phyloP scores from a whole-genome alignment of 2,329 filamentous ascomycete species.

The Coniochaeta ligniaria region DNA sequence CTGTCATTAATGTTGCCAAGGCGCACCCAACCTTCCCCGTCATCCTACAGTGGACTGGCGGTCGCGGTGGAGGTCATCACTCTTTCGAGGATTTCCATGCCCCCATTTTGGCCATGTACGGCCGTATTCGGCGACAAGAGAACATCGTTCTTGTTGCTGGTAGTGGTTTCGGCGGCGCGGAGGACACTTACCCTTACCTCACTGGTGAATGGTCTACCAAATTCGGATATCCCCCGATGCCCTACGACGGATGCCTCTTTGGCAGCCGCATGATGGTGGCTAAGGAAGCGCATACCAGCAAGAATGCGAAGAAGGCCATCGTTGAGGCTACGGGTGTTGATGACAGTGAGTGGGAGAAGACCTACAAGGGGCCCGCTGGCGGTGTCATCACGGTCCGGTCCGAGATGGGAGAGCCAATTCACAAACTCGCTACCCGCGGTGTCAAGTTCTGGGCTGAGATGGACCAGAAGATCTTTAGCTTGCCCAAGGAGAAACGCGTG shows the following conservation, averaged over 20 bases:
- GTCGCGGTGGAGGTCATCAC: constrained; percentile 88
- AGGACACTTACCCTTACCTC: constrained; percentile 88
- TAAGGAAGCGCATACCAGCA: constrained; percentile 85
- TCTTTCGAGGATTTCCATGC: constrained; percentile 95
- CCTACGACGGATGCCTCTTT: constrained; percentile 86
- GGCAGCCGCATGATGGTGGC: constrained; percentile 93
- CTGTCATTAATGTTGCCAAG: constrained; percentile 87
- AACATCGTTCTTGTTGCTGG: constrained; percentile 88
- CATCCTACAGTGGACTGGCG: constrained; percentile 90
- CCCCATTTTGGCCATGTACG: constrained; percentile 86
- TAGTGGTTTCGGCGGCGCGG: constrained; percentile 83
- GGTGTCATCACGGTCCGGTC: constrained; percentile 95
- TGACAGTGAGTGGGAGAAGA: constrained; percentile 83
- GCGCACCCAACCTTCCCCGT: constrained; percentile 93
- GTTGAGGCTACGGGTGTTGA: constrained; percentile 77
- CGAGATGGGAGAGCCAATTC: constrained; percentile 99
- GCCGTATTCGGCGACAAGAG: constrained; percentile 72
- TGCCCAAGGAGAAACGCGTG: constrained; percentile 91
- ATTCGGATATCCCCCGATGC: constrained; percentile 87
- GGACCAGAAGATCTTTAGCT: constrained; percentile 95
- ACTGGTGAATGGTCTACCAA: constrained; percentile 83
- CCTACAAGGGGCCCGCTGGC: constrained; percentile 83
- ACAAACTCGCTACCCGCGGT: constrained; percentile 95
- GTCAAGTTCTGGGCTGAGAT: constrained; percentile 97
- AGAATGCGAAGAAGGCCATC: constrained; percentile 83